These are phyloP conservation scores for Ochetophila trinervis DNA, from an alignment of 306 rosid genomes.

Conservation along the genomic window DNA sequence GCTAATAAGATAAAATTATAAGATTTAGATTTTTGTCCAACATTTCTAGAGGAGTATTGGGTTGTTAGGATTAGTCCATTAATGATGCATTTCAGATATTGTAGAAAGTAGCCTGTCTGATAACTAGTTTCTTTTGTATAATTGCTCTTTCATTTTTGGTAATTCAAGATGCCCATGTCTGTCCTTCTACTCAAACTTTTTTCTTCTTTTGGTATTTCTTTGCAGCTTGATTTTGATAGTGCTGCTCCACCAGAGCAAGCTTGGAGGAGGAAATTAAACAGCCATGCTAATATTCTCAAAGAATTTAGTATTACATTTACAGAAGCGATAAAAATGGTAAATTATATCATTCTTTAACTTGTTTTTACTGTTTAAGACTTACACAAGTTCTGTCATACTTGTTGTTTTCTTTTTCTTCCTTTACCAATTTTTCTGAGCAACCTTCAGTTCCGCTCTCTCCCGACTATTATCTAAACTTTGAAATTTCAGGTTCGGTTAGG, in stretches of 20 bases:
- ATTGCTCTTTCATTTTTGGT: not conserved
- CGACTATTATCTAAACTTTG: slow-evolving; percentile 18
- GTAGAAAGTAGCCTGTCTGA: not conserved
- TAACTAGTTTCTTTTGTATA: not conserved
- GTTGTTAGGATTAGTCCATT: not conserved
- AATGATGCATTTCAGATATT: not conserved
- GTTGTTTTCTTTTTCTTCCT: slow-evolving; percentile 4
- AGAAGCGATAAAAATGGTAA: slow-evolving; percentile 96
- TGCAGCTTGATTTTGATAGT: slow-evolving; percentile 88
- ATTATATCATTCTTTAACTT: slow-evolving; percentile 15
- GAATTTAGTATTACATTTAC: slow-evolving; percentile 86
- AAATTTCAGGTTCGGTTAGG: slow-evolving; percentile 74
- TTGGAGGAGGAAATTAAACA: slow-evolving; percentile 91
- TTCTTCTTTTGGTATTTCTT: slow-evolving; percentile 15
- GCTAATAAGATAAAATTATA: too few relatives aligned
- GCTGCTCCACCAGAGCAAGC: slow-evolving; percentile 98
- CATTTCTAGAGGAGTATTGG: not conserved
- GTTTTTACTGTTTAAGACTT: slow-evolving; percentile 9
- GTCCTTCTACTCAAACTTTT: slow-evolving; percentile 2
- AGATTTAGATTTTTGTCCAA: not conserved
- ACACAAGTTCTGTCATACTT: not conserved
- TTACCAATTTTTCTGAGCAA: not conserved
- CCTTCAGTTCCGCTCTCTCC: not conserved
- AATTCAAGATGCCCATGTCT: not conserved
- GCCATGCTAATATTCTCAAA: slow-evolving; percentile 91